A percentile compares a stretch with the other conserved stretches of the same genome.
phyloP scores from a whole-genome alignment of 2,329 filamentous ascomycete species.

The Arthrobotrys musiformis region DNA sequence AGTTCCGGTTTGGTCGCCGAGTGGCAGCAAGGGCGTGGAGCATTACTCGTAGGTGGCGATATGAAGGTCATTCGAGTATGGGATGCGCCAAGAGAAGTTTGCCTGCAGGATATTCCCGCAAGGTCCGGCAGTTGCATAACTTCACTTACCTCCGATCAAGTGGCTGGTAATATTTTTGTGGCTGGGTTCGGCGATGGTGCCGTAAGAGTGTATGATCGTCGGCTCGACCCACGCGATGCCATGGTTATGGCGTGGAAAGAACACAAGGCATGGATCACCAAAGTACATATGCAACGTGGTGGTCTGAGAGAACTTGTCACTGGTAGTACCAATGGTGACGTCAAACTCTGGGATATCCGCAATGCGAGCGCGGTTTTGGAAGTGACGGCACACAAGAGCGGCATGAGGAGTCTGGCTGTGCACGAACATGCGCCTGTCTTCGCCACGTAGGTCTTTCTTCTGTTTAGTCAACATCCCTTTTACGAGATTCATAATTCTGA shows the following conservation, averaged over 20 bases:
- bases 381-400: conserved; percentile 79
- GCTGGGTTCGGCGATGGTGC: conserved; percentile 97
- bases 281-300: conserved; percentile 95
- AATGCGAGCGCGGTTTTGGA: conserved; percentile 80
- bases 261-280: conserved; percentile 94
- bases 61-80: conserved; percentile 95
- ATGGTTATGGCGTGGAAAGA: conserved; percentile 99
- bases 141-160: conserved; percentile 94
- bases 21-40: conserved; percentile 98
- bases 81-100: conserved; percentile 94
- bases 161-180: conserved; percentile 94
- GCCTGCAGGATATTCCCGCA: conserved; percentile 88
- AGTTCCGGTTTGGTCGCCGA: conserved; percentile 97
- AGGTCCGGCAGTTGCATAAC: conserved; percentile 96
- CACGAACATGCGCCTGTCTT: conserved; percentile 98
- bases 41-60: conserved; percentile 93
- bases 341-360: conserved; percentile 95
- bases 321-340: conserved; percentile 89
- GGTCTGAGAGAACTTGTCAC: conserved; percentile 90
- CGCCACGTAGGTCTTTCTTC: conserved; percentile 75
- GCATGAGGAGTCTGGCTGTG: conserved; percentile 84
- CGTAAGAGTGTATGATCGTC: conserved; percentile 91
- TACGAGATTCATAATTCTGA: conserved; percentile 58
- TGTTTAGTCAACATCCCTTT: conserved; percentile 30
- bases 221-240: conserved; percentile 81